These are phyloP conservation scores for Crithidia acanthocephali DNA, from an alignment of 208 protist genomes.

Conservation along the genomic window DNA sequence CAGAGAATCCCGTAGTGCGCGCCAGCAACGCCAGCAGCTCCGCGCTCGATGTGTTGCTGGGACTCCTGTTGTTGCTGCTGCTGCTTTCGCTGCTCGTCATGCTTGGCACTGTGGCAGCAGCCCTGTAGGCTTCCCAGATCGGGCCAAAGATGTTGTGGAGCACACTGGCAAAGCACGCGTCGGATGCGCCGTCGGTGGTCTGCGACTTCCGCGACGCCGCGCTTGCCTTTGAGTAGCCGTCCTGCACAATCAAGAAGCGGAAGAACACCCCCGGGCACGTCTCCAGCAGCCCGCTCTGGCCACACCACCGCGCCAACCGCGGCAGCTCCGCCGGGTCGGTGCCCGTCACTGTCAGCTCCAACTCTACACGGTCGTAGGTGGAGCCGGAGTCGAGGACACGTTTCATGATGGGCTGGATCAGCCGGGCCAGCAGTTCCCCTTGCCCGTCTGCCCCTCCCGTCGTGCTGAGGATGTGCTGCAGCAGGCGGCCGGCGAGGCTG, in stretches of 20 bases:
- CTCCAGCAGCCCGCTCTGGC: conserved; percentile 48
- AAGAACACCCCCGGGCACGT: conserved; percentile 38
- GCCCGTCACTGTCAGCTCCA: conserved; percentile 77
- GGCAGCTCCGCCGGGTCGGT: conserved; percentile 45
- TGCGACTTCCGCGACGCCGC: background rate
- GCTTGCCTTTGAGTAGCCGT: conserved; percentile 48
- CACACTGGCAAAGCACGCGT: conserved; percentile 83
- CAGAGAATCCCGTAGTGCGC: conserved; percentile 89
- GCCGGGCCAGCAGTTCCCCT: conserved; percentile 50
- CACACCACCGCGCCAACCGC: conserved; percentile 74
- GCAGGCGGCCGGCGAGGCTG: conserved; percentile 32
- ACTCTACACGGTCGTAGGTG: conserved; percentile 48
- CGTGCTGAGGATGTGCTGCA: conserved; percentile 58
- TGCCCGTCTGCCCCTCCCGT: conserved; percentile 38
- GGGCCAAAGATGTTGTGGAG: conserved; percentile 97
- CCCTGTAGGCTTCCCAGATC: conserved; percentile 95
- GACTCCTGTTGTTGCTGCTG: background rate
- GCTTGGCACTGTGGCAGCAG: conserved; percentile 34
- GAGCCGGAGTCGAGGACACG: conserved; percentile 32
- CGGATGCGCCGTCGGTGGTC: conserved; percentile 2
- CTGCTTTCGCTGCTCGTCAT: background rate
- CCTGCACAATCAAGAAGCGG: conserved; percentile 54
- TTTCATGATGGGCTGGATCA: conserved; percentile 54
- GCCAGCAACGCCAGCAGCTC: conserved; percentile 91
- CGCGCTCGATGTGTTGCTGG: conserved; percentile 44